These are phyloP conservation scores for Fusarium redolens DNA, from an alignment of 2,329 filamentous ascomycete genomes.

Conservation along the genomic window DNA sequence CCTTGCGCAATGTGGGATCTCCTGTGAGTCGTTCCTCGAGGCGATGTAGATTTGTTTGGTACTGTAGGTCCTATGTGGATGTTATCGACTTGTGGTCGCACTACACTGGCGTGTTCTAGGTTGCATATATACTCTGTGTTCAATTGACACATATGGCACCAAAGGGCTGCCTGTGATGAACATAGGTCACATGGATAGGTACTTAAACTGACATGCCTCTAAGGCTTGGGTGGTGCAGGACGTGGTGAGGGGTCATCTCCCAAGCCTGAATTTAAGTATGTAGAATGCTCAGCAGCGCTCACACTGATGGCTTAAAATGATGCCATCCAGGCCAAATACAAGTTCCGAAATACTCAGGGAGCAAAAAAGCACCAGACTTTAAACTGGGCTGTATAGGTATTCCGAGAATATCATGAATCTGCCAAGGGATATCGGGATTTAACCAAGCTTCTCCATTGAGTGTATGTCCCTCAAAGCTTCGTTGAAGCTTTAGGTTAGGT, in stretches of 20 bases:
- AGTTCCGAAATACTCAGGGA: neutral
- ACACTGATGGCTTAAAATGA: neutral
- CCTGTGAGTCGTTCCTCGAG: constrained; percentile 1
- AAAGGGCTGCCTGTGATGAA: neutral
- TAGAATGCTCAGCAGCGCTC: neutral
- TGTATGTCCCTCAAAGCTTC: neutral
- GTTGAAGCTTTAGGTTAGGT: neutral
- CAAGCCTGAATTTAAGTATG: no score
- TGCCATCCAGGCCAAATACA: neutral
- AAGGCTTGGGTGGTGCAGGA: neutral
- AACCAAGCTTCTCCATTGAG: no score
- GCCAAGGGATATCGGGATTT: neutral
- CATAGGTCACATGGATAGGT: neutral
- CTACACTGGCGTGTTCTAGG: constrained; percentile 7
- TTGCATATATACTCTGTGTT: constrained; percentile 11
- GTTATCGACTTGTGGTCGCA: constrained; percentile 16
- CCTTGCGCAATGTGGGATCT: constrained; percentile 15
- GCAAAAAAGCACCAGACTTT: neutral
- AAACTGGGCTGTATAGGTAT: neutral
- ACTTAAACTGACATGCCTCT: neutral
- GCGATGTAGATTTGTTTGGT: neutral
- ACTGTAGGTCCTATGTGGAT: constrained; percentile 1
- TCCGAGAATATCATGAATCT: neutral
- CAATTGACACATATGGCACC: neutral
- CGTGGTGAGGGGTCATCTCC: neutral